Percentiles rank a stretch among this genome's conserved stretches.
These are phyloP conservation scores for Setomelanomma holmii DNA, from an alignment of 2,329 filamentous ascomycete genomes.

Conservation along the genomic window DNA sequence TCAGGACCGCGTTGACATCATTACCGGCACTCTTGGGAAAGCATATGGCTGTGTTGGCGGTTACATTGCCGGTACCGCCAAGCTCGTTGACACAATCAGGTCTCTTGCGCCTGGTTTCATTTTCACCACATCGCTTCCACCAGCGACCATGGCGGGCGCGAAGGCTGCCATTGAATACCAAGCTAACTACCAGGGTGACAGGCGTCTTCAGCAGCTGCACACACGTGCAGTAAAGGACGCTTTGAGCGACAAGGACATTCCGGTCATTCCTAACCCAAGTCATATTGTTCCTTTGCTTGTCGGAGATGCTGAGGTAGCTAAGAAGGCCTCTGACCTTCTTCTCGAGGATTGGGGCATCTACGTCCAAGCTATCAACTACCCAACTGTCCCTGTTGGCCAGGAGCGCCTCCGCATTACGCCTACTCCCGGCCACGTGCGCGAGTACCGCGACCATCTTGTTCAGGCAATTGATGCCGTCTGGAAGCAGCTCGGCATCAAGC, in stretches of 20 bases:
- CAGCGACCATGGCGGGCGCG: conserved; percentile 95
- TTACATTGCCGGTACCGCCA: conserved; percentile 90
- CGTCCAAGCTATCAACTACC: conserved; percentile 99
- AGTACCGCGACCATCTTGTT: conserved; percentile 85
- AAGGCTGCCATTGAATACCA: conserved; percentile 93
- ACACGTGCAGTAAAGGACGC: conserved; percentile 92
- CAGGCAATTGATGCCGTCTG: conserved; percentile 86
- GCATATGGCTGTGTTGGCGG: conserved; percentile 97
- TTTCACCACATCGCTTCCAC: conserved; percentile 95
- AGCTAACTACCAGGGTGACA: conserved; percentile 81
- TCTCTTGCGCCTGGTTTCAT: conserved; percentile 97
- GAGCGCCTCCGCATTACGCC: conserved; percentile 95
- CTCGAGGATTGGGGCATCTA: conserved; percentile 92
- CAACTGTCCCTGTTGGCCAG: conserved; percentile 96
- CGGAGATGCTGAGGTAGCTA: conserved; percentile 91
- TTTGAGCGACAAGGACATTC: conserved; percentile 80
- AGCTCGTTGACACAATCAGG: conserved; percentile 89
- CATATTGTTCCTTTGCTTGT: conserved; percentile 96
- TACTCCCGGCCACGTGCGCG: conserved; percentile 87
- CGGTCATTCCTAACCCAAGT: conserved; percentile 95
- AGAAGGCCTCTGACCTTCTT: conserved; percentile 89
- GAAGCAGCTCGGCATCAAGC: conserved; percentile 86
- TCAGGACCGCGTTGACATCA: conserved; percentile 97
- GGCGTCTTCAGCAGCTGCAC: conserved; percentile 92
- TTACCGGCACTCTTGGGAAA: conserved; percentile 96